These are phyloP conservation scores for Dothistroma pini DNA, from an alignment of 2,329 filamentous ascomycete species.

Conservation along the genomic window DNA sequence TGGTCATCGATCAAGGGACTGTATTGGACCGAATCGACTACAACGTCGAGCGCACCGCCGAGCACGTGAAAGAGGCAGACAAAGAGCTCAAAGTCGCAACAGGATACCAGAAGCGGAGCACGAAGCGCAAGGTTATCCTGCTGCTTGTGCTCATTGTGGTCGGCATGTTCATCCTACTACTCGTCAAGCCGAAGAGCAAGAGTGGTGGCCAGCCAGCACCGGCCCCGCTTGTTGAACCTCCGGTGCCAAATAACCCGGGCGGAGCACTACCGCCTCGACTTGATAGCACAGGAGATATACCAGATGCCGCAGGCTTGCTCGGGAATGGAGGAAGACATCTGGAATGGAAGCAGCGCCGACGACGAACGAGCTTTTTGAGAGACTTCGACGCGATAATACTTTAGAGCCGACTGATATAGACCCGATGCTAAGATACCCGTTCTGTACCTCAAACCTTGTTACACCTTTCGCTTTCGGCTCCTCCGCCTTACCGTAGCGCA, in stretches of 20 bases:
- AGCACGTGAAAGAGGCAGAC: conserved; percentile 86
- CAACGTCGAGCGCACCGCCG: conserved; percentile 94
- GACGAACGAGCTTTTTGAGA: conserved; percentile 7
- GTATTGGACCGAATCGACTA: conserved; percentile 60
- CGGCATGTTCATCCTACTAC: conserved; percentile 78
- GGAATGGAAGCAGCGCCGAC: conserved; percentile 26
- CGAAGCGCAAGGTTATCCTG: conserved; percentile 89
- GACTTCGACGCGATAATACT: not conserved
- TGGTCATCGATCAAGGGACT: conserved; percentile 62
- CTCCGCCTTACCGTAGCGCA: no score
- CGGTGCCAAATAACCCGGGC: conserved; percentile 18
- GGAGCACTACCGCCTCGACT: conserved; percentile 15
- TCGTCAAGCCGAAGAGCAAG: conserved; percentile 68
- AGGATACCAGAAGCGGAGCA: conserved; percentile 81
- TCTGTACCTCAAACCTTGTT: not conserved
- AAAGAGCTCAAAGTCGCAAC: conserved; percentile 86
- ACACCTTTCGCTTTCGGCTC: no score
- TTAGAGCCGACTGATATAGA: not conserved
- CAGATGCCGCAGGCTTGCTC: not conserved
- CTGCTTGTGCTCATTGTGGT: conserved; percentile 80
- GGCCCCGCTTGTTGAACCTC: conserved; percentile 8
- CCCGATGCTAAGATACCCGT: not conserved
- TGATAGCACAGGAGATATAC: not conserved
- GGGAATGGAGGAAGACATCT: conserved; percentile 12
- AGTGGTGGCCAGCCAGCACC: conserved; percentile 10